Percentiles rank a stretch among this genome's conserved stretches.
Evolutionary conservation across 179 eudicot genomes (phyloP).

Genomic region (Sideroxylon spinosum): DNA sequence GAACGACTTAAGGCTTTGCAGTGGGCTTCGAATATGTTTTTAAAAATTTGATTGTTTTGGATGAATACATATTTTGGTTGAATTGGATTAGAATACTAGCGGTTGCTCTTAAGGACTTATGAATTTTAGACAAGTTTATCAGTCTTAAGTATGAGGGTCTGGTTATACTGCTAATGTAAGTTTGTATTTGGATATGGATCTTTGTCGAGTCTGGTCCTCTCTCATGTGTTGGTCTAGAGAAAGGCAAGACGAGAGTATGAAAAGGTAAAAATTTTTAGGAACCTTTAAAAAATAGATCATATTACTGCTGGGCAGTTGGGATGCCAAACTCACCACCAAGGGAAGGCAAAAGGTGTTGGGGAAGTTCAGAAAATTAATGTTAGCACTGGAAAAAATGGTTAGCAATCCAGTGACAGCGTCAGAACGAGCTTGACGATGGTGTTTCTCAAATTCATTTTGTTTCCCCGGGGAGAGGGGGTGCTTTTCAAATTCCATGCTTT

Average conservation of each 20-base stretch:
- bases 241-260: too few relatives aligned
- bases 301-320: too few relatives aligned
- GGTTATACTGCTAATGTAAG: slow-evolving; percentile 1
- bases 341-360: too few relatives aligned
- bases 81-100: not conserved
- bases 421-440: too few relatives aligned
- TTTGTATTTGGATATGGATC: not conserved
- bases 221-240: not conserved
- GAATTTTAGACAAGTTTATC: not conserved
- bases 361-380: too few relatives aligned
- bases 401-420: too few relatives aligned
- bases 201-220: not conserved
- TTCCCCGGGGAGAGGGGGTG: slow-evolving; percentile 27
- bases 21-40: not conserved
- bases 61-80: not conserved
- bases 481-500: slow-evolving; percentile 22
- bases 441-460: slow-evolving; percentile 15
- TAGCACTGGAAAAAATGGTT: too few relatives aligned
- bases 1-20: not conserved
- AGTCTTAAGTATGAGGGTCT: not conserved
- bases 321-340: too few relatives aligned
- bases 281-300: too few relatives aligned
- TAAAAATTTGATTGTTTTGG: not conserved
- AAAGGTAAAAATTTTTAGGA: too few relatives aligned
- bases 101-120: not conserved